Base-by-base conservation (phyloP, 23 red algal species). In the Agarophyton chilense region DNA sequence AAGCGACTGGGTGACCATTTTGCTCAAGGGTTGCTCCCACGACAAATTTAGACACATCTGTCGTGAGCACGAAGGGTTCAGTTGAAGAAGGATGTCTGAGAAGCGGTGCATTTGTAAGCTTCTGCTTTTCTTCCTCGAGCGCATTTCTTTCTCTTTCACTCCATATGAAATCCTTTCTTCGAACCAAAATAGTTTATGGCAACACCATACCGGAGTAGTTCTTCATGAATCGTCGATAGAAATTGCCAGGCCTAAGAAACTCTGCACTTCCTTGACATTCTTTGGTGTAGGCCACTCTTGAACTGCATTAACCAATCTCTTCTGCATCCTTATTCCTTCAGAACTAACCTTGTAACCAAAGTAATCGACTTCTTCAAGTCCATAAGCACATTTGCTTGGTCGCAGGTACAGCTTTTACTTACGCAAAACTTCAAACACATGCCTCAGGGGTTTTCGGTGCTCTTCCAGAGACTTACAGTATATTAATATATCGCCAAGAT, bases 401-500 rank as follows among this genome's bases (percentile, higher is more conserved):
- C 40, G 0, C 17, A 36, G 25, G 25, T 58, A 45, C 10, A 65
- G 52, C 10, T 62, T 61, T 11, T 83, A 16, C 22, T 38, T 62
- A 2, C 54, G 79, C 4, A 83, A 7, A 18, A 83, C 44, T 6
- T 66, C 58, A 42, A 66, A 66, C 36, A 34, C 10, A 47, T 22
- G 29, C 9, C 54, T 42, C 21, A 83, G 44, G 65, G 64, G 31
- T 31, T n/a, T 22, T 9, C 18, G 12, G 1, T 65, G 79, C n/a
- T 83, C 79, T 57, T 83, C 79, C 17, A 83, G 4, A 28, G 34
- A 40, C 29, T 61, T 56, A 65, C 58, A 65, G 57, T 83, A 83
- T 42, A 62, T 43, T 25, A 46, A 18, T 16, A 60, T 66, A 61
- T 83, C 79, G 24, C 65, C 55, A 18, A 83, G 22, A 42, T 61